Conservation (phyloP, 164 flowering plant species). For the Hamamelis virginiana region DNA sequence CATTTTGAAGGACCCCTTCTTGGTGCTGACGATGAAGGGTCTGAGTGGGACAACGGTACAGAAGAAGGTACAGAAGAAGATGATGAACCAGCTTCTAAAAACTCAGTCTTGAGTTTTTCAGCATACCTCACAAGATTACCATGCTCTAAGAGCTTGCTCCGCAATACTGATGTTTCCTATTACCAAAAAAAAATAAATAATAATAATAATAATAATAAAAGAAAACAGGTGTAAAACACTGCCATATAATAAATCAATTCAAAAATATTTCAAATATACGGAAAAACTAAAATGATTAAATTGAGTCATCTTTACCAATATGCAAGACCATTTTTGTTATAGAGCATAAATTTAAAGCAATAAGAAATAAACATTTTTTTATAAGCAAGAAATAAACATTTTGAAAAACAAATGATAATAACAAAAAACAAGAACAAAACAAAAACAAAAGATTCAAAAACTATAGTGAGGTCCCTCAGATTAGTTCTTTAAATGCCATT, state of each 20-base stretch:
- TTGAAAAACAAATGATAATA: no score
- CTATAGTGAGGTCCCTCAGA: no score
- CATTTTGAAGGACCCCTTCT: slow-evolving; percentile 50
- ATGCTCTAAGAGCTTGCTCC: slow-evolving; percentile 59
- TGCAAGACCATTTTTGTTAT: not conserved
- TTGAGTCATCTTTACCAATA: not conserved
- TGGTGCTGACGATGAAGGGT: slow-evolving; percentile 59
- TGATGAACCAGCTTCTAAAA: slow-evolving; percentile 49
- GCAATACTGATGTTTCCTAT: slow-evolving; percentile 75
- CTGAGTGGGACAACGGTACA: slow-evolving; percentile 33
- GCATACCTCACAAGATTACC: slow-evolving; percentile 65
- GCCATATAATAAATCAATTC: not conserved
- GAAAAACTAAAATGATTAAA: not conserved
- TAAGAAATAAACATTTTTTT: no score
- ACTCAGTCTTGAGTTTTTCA: slow-evolving; percentile 55
- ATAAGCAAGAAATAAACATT: no score
- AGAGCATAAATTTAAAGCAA: not conserved
- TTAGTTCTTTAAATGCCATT: no score
- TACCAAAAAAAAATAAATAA: not conserved
- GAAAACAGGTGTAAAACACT: not conserved
- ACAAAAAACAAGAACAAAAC: no score
- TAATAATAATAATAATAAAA: no score
- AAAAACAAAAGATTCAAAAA: no score
- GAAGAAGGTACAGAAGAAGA: slow-evolving; percentile 54
- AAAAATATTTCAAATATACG: not conserved